These are phyloP conservation scores for Fragilaria crotonensis DNA, from an alignment of 108 stramenopile genomes.

Conservation along the genomic window DNA sequence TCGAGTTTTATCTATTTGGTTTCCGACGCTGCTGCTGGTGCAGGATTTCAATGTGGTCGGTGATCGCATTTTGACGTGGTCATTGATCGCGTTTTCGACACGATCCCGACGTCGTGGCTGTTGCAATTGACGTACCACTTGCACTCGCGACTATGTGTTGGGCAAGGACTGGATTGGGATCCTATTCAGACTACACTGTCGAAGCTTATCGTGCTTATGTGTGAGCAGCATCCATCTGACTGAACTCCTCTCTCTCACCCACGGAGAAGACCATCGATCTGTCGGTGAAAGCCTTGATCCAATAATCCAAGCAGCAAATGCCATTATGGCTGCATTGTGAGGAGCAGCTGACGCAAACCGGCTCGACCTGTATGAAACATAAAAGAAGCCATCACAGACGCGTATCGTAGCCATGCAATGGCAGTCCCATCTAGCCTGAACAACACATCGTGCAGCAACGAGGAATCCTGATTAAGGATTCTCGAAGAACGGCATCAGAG, in stretches of 20 bases:
- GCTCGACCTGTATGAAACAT: slow-evolving; percentile 42
- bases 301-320: slow-evolving; percentile 43
- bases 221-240: slow-evolving; percentile 83
- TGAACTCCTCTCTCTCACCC: slow-evolving; percentile 67
- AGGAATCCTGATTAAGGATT: slow-evolving; percentile 24
- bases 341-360: slow-evolving; percentile 34
- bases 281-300: slow-evolving; percentile 29
- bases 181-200: slow-evolving; percentile 51
- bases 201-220: slow-evolving; percentile 54
- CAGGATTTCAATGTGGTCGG: slow-evolving; percentile 9
- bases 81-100: slow-evolving; percentile 12
- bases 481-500: slow-evolving; percentile 31
- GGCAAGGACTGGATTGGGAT: slow-evolving; percentile 4
- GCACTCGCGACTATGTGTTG: slow-evolving; percentile 65
- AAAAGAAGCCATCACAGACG: slow-evolving; percentile 34
- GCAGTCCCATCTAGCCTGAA: slow-evolving; percentile 13
- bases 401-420: slow-evolving; percentile 68
- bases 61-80: slow-evolving; percentile 6
- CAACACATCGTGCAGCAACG: slow-evolving; percentile 13
- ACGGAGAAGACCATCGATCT: slow-evolving; percentile 56
- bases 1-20: slow-evolving; percentile 68
- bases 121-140: slow-evolving; percentile 82
- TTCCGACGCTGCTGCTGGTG: slow-evolving; percentile 31
- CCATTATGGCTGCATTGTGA: slow-evolving; percentile 33
- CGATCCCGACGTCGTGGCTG: slow-evolving; percentile 66